Base-by-base conservation (phyloP, 345 rosid species). In the Ceriops decandra region DNA sequence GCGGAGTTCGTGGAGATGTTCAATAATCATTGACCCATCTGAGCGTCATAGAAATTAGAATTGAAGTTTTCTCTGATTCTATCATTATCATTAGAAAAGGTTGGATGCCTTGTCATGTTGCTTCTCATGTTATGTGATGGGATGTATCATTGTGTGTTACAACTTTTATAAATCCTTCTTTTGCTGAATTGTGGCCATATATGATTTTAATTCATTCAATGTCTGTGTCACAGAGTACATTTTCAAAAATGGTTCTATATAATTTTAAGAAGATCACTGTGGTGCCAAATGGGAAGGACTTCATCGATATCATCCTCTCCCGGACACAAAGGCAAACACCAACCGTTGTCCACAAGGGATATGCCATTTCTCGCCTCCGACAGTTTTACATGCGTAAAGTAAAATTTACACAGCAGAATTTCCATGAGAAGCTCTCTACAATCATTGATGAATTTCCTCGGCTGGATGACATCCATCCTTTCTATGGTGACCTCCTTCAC, bases 261-360 rank as follows among this genome's bases (percentile, higher is more conserved):
- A 81, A 88, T 79, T 90, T 90, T 67, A 88, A 85, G 77, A 85
- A 80, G 72, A 92, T 88, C 64, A 88, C 87, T 7, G 81, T 87
- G 57, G 91, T 88, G 11, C 90, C 95, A 0, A 86, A 82, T 73
- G 90, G 95, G 76, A 87, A 86, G 83, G 87, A 86, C 68, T 85
- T 88, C 72, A 33, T 90, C 22, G 87, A 88, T 53, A 80, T 82
- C 47, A 84, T 77, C 68, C 86, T 83, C 9, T 83, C 95, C 3
- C 81, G 89, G 24, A 88, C 96, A 10, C 97, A 88, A 68, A 82
- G 91, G 51, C 95, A 86, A 67, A 89, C 93, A 4, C 92, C 96
- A 15, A 83, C 95, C 8, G 96, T 89, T 32, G 96, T 93, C 62
- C 87, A 82, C 62, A 86, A 86, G 70, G 87, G 88, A 13, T 82